Percentiles rank a stretch among this genome's conserved stretches.
Evolutionary conservation across 2,329 filamentous ascomycete genomes (phyloP).

Genomic region (Colletotrichum ledebouriae): DNA sequence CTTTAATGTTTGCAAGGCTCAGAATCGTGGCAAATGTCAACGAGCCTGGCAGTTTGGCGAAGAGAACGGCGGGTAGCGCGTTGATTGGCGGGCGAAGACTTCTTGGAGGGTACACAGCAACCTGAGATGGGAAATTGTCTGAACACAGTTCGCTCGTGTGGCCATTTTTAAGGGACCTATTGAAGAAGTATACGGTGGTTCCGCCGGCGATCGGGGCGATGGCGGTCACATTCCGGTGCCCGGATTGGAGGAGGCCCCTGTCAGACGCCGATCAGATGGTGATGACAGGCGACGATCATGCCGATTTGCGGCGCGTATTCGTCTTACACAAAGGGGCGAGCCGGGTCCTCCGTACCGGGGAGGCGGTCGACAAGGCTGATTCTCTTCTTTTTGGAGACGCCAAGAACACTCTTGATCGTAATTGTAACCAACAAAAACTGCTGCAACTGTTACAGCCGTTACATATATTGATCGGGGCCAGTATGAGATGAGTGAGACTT

Average conservation of each 20-base stretch:
- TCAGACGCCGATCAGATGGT: conserved; percentile 28
- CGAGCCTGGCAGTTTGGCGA: not conserved
- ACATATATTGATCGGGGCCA: no score
- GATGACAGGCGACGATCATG: not conserved
- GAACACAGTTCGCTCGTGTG: not conserved
- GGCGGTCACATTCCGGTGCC: not conserved
- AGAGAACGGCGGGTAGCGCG: not conserved
- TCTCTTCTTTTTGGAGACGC: no score
- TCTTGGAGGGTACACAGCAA: not conserved
- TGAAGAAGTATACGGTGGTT: conserved; percentile 8
- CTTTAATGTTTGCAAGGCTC: not conserved
- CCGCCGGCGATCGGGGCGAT: conserved; percentile 17
- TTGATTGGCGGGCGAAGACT: not conserved
- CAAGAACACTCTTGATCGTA: not conserved
- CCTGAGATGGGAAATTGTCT: not conserved
- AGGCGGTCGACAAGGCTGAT: conserved; percentile 24
- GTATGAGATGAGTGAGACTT: no score
- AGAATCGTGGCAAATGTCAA: conserved; percentile 5
- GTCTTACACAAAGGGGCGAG: conserved; percentile 16
- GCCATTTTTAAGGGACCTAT: conserved; percentile 1
- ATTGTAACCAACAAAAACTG: no score
- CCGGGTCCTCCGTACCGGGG: conserved; percentile 22
- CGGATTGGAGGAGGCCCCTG: conserved; percentile 21
- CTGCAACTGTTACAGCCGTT: no score
- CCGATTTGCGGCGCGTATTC: not conserved